These are phyloP conservation scores for Amauroascus verrucosus DNA, from an alignment of 2,329 filamentous ascomycete species.

Conservation along the genomic window DNA sequence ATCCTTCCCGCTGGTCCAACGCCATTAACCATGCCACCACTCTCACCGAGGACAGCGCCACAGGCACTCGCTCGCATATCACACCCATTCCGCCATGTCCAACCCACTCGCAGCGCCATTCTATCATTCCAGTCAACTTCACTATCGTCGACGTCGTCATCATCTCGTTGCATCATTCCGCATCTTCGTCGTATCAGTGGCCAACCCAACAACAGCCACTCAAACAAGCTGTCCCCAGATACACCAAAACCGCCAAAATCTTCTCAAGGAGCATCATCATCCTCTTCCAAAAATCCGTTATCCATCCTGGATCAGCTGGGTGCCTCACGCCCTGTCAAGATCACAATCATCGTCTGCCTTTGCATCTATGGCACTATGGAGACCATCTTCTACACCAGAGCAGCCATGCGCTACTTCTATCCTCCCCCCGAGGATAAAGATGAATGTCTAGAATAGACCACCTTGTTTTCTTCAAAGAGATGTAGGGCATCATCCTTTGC, in stretches of 20 bases:
- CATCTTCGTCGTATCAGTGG: neutral
- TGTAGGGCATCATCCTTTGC: no score
- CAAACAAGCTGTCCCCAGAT: neutral
- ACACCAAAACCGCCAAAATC: neutral
- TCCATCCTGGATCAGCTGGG: constrained; percentile 5
- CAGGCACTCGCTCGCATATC: neutral
- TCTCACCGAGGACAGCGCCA: neutral
- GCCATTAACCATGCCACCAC: neutral
- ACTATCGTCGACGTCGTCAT: neutral
- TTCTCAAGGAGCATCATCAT: neutral
- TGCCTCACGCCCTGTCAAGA: constrained; percentile 2
- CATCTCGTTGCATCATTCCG: neutral
- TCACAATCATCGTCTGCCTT: constrained; percentile 1
- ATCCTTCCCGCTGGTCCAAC: no score
- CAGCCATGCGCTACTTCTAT: constrained; percentile 9
- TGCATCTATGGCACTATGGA: constrained; percentile 7
- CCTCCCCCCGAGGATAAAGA: neutral
- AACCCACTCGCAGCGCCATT: neutral
- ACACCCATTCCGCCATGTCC: neutral
- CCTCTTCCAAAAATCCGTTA: neutral
- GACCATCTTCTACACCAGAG: constrained; percentile 11
- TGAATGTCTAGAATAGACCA: no score
- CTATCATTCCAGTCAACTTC: neutral
- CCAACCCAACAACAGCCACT: neutral
- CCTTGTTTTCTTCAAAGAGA: no score